Evolutionary conservation across 2,329 filamentous ascomycete species (phyloP), one percentile per base, ranked within the genome.

Genomic region (Boeremia exigua): DNA sequence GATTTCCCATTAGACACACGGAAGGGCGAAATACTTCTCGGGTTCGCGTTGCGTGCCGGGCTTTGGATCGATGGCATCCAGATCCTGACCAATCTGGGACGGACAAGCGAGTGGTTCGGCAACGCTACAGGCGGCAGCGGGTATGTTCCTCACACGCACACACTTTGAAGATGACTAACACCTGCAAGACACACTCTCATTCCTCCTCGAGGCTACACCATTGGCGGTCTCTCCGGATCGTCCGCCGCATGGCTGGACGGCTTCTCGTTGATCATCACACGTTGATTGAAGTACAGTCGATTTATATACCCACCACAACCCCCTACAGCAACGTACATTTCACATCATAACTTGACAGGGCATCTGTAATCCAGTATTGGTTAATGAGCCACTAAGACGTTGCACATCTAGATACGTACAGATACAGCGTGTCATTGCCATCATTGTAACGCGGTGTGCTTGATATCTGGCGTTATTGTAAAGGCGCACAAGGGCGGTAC

Each of bases 41-140:
- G 95, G 8, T 97, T 99, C 73, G 85, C 89, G 65, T 80, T 98
- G 47, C 84, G 92, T 62, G 87, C 89, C 45, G 92, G 91, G 19
- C 80, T 85, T 56, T 95, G 90, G 86, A 88, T 98, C 62, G 92
- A 97, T 73, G 94, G 88, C 11, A 84, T 98, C 48, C 92, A 96
- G 73, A 88, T 98, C 60, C 79, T 97, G 75, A 98, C 95, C 1
- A 97, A 88, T 68, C 79, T 91, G 57, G 93, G 93, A n/a, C 85
- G 93, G 66, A 90, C 88, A 73, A 97, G 94, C 30, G 86, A 88
- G 50, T 79, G 96, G 58, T 98, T 88, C 80, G 95, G 95, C 56
- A 95, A 96, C 66, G 77, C 87, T 10, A 81, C 82, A 62, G 92
- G 92, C 51, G 93, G 93, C 61, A 89, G 89, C 70, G 86, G 87